phyloP scores from a whole-genome alignment of 495 filamentous ascomycete species.

The Mytilinidion resinicola region DNA sequence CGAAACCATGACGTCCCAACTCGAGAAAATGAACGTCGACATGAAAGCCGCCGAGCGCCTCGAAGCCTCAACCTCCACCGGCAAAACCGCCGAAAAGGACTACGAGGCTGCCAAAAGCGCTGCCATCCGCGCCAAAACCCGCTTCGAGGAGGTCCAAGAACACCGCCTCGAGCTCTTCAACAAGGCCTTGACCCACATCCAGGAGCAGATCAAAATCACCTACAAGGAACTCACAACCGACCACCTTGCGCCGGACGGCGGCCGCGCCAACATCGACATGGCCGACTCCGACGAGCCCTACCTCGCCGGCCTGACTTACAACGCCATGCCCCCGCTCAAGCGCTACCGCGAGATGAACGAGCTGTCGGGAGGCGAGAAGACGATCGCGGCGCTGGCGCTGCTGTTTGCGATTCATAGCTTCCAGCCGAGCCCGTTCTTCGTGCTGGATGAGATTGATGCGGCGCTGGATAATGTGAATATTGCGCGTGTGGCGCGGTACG shows the following conservation, averaged over 20 bases:
- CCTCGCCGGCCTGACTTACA: conserved; percentile 90
- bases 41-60: conserved; percentile 93
- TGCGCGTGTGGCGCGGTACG: conserved; percentile 89
- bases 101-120: conserved; percentile 74
- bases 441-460: conserved; percentile 96
- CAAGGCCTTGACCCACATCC: conserved; percentile 90
- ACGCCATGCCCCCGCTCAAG: conserved; percentile 97
- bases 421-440: conserved; percentile 93
- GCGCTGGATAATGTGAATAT: conserved; percentile 97
- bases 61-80: conserved; percentile 73
- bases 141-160: conserved; percentile 73
- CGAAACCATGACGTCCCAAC: conserved; percentile 60
- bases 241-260: conserved; percentile 77
- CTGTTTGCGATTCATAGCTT: conserved; percentile 94
- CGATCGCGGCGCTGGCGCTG: conserved; percentile 92
- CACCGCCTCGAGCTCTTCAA: conserved; percentile 87
- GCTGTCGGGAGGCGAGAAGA: conserved; percentile 95
- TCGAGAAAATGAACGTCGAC: conserved; percentile 92
- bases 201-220: conserved; percentile 84
- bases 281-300: conserved; percentile 87
- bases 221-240: conserved; percentile 92
- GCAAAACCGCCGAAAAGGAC: conserved; percentile 78
- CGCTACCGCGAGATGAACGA: conserved; percentile 99
- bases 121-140: conserved; percentile 68
- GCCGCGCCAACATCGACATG: conserved; percentile 91